Evolutionary conservation across 1,139 yeast genomes (phyloP).

Genomic region (Zygosaccharomyces sapae): DNA sequence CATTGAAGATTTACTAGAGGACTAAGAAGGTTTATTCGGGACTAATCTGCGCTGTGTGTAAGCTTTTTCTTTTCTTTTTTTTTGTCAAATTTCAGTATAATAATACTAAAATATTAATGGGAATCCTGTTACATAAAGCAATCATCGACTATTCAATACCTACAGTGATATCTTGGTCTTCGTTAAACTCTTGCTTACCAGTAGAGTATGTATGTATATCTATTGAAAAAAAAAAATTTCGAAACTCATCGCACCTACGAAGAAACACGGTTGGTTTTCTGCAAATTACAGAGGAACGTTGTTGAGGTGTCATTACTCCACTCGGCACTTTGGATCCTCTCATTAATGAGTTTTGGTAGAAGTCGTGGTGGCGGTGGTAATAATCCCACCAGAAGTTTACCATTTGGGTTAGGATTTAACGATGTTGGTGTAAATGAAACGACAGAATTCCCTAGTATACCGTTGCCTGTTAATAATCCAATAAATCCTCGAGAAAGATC

Average conservation of each 20-base stretch:
- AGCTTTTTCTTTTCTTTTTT: conserved; percentile 5
- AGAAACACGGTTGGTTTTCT: background rate
- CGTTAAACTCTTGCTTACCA: no score
- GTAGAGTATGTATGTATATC: no score
- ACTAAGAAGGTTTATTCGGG: no score
- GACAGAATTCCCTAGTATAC: conserved; percentile 35
- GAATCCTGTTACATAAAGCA: no score
- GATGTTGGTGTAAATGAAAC: conserved; percentile 42
- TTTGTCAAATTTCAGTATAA: background rate
- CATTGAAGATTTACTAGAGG: conserved; percentile 61
- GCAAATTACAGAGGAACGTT: background rate
- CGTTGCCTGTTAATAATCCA: conserved; percentile 67
- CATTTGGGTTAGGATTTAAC: conserved; percentile 65
- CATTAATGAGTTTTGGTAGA: conserved; percentile 42
- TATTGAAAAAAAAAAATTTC: conserved; percentile 9
- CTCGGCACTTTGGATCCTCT: background rate
- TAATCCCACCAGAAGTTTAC: conserved; percentile 43
- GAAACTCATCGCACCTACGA: background rate
- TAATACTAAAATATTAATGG: background rate
- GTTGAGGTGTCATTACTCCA: background rate
- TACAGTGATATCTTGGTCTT: no score
- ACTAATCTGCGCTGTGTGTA: no score
- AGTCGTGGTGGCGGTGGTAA: conserved; percentile 30
- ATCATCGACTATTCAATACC: no score
- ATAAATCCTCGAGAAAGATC: conserved; percentile 52